Evolutionary conservation across 2,329 filamentous ascomycete species (phyloP), one percentile per base, ranked within the genome.

Genomic region (Calonectria montana): DNA sequence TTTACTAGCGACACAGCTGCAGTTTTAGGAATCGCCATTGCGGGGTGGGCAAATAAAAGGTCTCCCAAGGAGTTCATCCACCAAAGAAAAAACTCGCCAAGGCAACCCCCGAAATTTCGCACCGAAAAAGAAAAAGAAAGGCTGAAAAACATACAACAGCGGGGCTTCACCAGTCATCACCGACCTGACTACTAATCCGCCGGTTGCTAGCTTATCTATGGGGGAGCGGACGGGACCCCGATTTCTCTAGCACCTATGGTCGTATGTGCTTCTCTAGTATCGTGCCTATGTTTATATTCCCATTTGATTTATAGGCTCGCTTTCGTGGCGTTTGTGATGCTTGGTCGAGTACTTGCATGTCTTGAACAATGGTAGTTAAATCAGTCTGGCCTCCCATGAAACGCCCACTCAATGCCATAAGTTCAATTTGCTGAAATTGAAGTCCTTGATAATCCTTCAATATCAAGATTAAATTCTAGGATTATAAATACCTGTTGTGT

Each of bases 171-270:
- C 23, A 59, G 31, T 59, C 53, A 57, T 57, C 53, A 57, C 31
- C 53, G 53, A 57, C 31, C 50, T 27, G 31, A 57, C 53, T 39
- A 57, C 53, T 39, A 57, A 57, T 39, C 31, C 31, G 31, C 53
- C 53, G 31, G 31, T 59, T 59, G 31, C 53, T 18, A 59, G 53
- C 31, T 59, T 59, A 59, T 59, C 53, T 37, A 39, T 59, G 53
- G 31, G 31, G 31, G 53, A 59, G 31, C 31, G 31, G 31, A 39
- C 31, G 31, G 53, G 31, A 37, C 53, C 53, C 53, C 53, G 53
- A 25, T 12, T 59, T 59, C n/a, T n/a, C 53, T 39, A 39, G 31
- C 31, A 39, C 31, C 31, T 39, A 39, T 25, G 31, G 31, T 37
- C 31, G 53, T 59, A 59, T 59, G 53, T 59, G 7, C 6, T 39